phyloP scores from a whole-genome alignment of 164 flowering plant genomes.

The Nymphaea thermarum region DNA sequence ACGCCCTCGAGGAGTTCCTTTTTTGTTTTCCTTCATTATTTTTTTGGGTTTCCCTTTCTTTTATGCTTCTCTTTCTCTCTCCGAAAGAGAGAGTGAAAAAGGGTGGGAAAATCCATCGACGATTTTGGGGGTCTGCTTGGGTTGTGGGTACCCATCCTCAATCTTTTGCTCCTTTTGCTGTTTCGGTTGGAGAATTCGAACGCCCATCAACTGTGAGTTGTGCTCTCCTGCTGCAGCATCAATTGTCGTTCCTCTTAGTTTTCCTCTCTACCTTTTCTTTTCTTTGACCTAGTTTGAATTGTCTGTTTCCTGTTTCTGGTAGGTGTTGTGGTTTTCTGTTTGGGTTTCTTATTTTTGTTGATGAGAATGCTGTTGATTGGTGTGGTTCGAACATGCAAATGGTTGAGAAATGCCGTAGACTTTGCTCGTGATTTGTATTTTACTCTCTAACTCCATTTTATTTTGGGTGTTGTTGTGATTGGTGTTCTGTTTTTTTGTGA shows the following conservation, averaged over 20 bases:
- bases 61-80: neutral
- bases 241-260: too few species aligned
- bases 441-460: too few species aligned
- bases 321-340: neutral
- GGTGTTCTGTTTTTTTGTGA: neutral
- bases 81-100: neutral
- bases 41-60: too few species aligned
- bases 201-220: neutral
- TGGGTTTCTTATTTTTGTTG: neutral
- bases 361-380: too few species aligned
- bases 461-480: neutral
- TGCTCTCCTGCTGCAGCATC: too few species aligned
- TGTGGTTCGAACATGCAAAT: neutral
- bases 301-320: neutral
- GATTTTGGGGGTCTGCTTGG: neutral
- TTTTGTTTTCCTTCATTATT: too few species aligned
- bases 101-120: neutral
- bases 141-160: neutral
- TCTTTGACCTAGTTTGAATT: neutral
- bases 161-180: neutral
- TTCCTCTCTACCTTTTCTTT: too few species aligned
- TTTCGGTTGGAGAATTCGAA: neutral
- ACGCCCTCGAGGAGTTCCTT: too few species aligned
- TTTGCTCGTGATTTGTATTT: neutral
- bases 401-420: neutral